These are phyloP conservation scores for Coprinellus micaceus DNA, from an alignment of 768 basidiomycete species.

Conservation along the genomic window DNA sequence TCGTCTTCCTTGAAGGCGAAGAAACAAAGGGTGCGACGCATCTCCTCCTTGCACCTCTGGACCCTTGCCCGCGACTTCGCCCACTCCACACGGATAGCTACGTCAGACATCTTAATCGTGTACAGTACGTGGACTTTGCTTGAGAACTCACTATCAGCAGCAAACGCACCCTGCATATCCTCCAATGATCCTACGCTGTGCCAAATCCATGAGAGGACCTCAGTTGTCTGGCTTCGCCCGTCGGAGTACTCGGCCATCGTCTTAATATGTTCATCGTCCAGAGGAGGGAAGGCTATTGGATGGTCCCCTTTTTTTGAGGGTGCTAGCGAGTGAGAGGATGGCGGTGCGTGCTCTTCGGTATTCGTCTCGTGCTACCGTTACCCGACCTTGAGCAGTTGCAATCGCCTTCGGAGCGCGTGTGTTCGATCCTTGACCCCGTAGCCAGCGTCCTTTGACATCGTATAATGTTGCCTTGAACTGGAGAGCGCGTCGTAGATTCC, in stretches of 20 bases:
- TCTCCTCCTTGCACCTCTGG: constrained; percentile 9
- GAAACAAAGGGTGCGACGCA: constrained; percentile 9
- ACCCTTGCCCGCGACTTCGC: neutral
- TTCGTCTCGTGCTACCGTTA: constrained; percentile 11
- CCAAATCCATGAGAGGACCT: neutral
- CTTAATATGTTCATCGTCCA: neutral
- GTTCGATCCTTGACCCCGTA: constrained; percentile 20
- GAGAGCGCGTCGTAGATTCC: constrained; percentile 14
- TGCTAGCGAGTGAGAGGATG: neutral
- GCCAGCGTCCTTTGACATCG: constrained; percentile 18
- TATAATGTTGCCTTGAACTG: constrained; percentile 19
- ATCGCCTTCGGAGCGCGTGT: constrained; percentile 20
- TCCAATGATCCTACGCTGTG: neutral
- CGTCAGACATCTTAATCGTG: neutral
- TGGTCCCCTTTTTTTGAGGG: neutral
- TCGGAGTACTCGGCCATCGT: neutral
- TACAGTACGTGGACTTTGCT: neutral
- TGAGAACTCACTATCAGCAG: neutral
- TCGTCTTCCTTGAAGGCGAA: constrained; percentile 10
- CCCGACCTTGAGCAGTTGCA: constrained; percentile 12
- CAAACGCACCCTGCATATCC: neutral
- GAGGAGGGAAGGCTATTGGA: neutral
- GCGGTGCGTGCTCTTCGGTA: constrained; percentile 13
- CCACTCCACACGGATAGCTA: neutral
- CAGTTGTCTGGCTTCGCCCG: neutral